Base-by-base conservation (phyloP, 108 stramenopile species). In the Nitzschia inconspicua region DNA sequence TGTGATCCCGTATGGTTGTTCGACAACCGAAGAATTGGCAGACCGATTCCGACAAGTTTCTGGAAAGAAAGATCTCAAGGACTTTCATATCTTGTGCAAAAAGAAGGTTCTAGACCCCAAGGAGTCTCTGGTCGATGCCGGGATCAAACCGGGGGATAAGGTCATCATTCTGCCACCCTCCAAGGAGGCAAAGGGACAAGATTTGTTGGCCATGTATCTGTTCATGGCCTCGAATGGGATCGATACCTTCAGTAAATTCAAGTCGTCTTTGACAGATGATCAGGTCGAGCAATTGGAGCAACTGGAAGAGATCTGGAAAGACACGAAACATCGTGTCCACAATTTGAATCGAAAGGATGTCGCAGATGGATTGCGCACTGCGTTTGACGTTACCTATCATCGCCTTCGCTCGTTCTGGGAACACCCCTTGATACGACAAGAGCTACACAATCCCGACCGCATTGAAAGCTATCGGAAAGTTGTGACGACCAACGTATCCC, bases 401-500 rank as follows among this genome's bases (percentile, higher is more conserved):
- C 5, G 47, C 37, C 19, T 54, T 13, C 64, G 53, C 1, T 36
- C 37, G 22, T 44, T 52, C 22, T 65, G 61, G 61, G 61, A 63
- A 51, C 61, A 25, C 24, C 64, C 64, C 11, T 44, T 44, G 18
- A 35, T 65, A 34, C 64, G 64, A 44, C 53, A 46, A 40, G 42
- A 18, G 18, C 32, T 54, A 35, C 37, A 44, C 29, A 40, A 55
- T 46, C 64, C 53, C 10, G 48, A 41, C 11, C 34, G 25, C 3
- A 46, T 63, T 19, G 61, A 65, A 65, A 55, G 32, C 19, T 65
- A 65, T 46, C 64, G 52, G 3, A 49, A 51, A 32, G 49, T 63
- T 10, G 14, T 55, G 6, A 43, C 42, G 19, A 34, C 31, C n/a
- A 54, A 54, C 24, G 23, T 54, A n/a, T 54, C 53, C 2, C 13